Percentiles rank a stretch among this genome's conserved stretches.
Evolutionary conservation across 805 yeast genomes (phyloP).

Genomic region (Cyberlindnera mrakii): DNA sequence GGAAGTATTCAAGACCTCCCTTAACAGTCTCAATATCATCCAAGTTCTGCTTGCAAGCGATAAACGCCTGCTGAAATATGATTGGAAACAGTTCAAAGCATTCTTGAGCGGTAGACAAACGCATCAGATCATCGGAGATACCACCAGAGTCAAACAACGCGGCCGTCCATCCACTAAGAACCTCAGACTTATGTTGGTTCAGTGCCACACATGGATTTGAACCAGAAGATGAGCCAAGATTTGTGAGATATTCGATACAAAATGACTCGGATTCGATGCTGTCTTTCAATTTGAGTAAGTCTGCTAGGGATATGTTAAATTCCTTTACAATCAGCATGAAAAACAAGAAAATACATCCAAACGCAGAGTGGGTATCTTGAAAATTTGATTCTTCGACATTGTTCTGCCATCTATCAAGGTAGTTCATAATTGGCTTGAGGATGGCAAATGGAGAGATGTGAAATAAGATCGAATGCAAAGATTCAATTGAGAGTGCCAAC

Average conservation of each 20-base stretch:
- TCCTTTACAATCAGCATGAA: slow-evolving; percentile 34
- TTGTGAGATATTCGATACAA: slow-evolving; percentile 24
- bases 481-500: slow-evolving; percentile 35
- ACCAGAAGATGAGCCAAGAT: slow-evolving; percentile 23
- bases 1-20: slow-evolving; percentile 82
- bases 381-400: slow-evolving; percentile 44
- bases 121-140: slow-evolving; percentile 75
- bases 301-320: slow-evolving; percentile 28
- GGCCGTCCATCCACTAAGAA: slow-evolving; percentile 66
- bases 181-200: slow-evolving; percentile 20
- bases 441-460: slow-evolving; percentile 38
- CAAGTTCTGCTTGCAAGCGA: slow-evolving; percentile 49
- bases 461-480: slow-evolving; percentile 39
- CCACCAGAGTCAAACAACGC: slow-evolving; percentile 83
- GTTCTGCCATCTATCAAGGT: slow-evolving; percentile 41
- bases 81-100: slow-evolving; percentile 65
- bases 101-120: slow-evolving; percentile 59
- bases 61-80: slow-evolving; percentile 65
- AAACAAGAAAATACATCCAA: slow-evolving; percentile 54
- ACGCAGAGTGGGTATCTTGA: slow-evolving; percentile 64
- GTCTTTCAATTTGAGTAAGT: slow-evolving; percentile 20
- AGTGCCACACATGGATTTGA: slow-evolving; percentile 20
- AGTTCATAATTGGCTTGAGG: slow-evolving; percentile 40
- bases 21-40: slow-evolving; percentile 54
- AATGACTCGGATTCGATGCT: slow-evolving; percentile 23